These are phyloP conservation scores for Capsicum baccatum DNA, from an alignment of 257 asterid species.

Conservation along the genomic window DNA sequence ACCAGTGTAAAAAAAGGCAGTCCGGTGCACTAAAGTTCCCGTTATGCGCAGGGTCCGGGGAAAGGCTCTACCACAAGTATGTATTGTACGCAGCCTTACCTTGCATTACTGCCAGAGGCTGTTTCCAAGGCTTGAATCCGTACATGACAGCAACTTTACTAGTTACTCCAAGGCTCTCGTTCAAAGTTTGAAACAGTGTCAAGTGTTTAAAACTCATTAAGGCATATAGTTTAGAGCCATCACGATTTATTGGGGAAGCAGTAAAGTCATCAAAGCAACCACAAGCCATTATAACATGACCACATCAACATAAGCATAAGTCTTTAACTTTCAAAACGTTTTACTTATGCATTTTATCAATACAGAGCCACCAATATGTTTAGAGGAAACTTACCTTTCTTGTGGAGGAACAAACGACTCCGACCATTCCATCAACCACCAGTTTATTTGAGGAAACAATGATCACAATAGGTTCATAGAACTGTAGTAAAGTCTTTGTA, in stretches of 20 bases:
- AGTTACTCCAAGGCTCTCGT: no score
- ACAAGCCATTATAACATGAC: conserved; percentile 79
- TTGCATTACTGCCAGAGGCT: no score
- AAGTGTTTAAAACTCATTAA: conserved; percentile 34
- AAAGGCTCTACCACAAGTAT: no score
- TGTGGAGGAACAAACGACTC: conserved; percentile 75
- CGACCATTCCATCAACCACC: conserved; percentile 94
- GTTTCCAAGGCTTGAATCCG: no score
- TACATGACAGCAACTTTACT: no score
- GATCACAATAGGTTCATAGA: conserved; percentile 85
- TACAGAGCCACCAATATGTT: no score
- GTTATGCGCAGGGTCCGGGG: no score
- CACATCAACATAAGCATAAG: conserved; percentile 37
- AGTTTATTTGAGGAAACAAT: conserved; percentile 84
- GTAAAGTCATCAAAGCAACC: conserved; percentile 67
- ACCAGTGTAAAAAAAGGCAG: no score
- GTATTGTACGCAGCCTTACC: no score
- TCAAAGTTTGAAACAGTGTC: conserved; percentile 29
- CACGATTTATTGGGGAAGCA: conserved; percentile 12
- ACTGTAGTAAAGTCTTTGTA: conserved; percentile 86
- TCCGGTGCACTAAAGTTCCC: no score
- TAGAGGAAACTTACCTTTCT: conserved; percentile 57
- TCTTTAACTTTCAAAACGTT: conserved; percentile 31
- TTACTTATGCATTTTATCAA: background rate
- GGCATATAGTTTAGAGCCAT: background rate